phyloP scores from a whole-genome alignment of 169 alveolate genomes.

The Theileria parva region DNA sequence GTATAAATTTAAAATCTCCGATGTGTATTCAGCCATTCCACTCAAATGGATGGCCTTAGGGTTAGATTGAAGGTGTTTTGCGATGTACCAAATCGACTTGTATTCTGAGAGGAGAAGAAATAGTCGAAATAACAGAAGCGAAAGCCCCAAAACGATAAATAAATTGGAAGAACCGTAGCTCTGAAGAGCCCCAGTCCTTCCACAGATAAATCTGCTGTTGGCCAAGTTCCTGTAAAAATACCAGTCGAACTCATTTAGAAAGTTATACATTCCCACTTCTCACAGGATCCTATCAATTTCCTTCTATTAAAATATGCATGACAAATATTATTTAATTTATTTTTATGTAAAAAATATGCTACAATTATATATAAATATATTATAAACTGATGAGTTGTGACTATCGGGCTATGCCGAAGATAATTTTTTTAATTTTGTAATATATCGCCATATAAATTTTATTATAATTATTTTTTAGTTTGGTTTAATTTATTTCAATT shows the following conservation, averaged over 20 bases:
- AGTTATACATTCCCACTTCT: constrained; percentile 6
- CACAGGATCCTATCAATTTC: constrained; percentile 3
- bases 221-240: constrained; percentile 34
- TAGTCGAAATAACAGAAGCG: constrained; percentile 21
- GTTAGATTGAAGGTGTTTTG: constrained; percentile 8
- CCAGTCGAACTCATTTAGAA: constrained; percentile 59
- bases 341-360: neutral
- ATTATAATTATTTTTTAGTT: neutral
- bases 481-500: neutral
- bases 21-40: constrained; percentile 52
- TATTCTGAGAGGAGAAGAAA: constrained; percentile 24
- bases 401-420: neutral
- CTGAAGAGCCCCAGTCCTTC: constrained; percentile 42
- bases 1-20: constrained; percentile 32
- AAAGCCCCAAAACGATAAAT: constrained; percentile 2
- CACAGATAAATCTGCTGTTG: constrained; percentile 47
- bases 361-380: constrained; percentile 4
- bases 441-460: no score
- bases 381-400: neutral
- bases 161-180: constrained; percentile 40
- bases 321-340: constrained; percentile 4
- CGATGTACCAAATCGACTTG: constrained; percentile 26
- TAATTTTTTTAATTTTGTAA: no score
- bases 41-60: constrained; percentile 44
- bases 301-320: constrained; percentile 1